phyloP scores from a whole-genome alignment of 805 yeast genomes.

The Sugiyamaella marilandica region DNA sequence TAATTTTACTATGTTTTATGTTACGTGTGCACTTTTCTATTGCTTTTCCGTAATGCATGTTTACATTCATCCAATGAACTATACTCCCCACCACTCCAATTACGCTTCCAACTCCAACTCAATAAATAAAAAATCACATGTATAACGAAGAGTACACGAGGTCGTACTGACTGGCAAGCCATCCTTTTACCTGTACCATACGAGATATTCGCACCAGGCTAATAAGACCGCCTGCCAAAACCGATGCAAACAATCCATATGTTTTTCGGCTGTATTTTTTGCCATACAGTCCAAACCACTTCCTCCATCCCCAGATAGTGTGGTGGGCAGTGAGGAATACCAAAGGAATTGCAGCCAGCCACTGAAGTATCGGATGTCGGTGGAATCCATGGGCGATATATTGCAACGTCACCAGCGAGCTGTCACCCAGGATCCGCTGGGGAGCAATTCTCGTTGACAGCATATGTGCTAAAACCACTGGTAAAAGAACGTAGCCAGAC shows the following conservation, averaged over 20 bases:
- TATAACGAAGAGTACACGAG: constrained; percentile 7
- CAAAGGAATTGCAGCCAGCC: constrained; percentile 34
- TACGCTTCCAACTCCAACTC: neutral
- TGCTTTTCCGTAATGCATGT: neutral
- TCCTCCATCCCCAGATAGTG: constrained; percentile 47
- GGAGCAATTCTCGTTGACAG: constrained; percentile 48
- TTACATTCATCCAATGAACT: no score
- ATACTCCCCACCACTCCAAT: constrained; percentile 5
- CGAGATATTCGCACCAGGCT: constrained; percentile 12
- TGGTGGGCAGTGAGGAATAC: constrained; percentile 48
- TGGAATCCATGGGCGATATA: constrained; percentile 43
- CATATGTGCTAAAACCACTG: constrained; percentile 45
- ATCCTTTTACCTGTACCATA: constrained; percentile 16
- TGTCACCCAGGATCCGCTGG: constrained; percentile 53
- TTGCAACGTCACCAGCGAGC: constrained; percentile 48
- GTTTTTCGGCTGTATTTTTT: constrained; percentile 9
- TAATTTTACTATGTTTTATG: no score
- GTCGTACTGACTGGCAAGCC: constrained; percentile 19
- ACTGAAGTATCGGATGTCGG: constrained; percentile 30
- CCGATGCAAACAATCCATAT: constrained; percentile 1
- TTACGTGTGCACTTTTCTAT: neutral
- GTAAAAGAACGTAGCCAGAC: constrained; percentile 53
- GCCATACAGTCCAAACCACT: constrained; percentile 35
- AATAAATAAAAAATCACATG: neutral
- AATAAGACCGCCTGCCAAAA: constrained; percentile 5